phyloP scores from a whole-genome alignment of 2,329 filamentous ascomycete genomes.

The Orbilia brochopaga region DNA sequence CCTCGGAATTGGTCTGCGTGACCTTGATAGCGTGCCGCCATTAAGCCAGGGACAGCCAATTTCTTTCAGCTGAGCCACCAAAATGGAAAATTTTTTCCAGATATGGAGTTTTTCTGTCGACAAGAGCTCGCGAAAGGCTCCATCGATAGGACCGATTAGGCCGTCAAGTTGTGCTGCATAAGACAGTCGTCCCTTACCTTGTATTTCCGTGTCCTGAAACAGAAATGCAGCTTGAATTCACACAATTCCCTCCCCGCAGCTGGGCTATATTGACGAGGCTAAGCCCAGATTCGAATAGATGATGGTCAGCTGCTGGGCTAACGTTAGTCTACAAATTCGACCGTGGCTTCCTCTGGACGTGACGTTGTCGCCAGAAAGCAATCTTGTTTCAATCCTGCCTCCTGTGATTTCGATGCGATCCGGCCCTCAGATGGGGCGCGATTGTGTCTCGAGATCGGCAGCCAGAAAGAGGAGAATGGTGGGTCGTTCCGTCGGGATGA shows the following conservation, averaged over 20 bases:
- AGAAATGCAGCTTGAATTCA: constrained; percentile 6
- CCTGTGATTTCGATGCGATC: constrained; percentile 7
- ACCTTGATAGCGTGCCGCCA: background rate
- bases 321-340: constrained; percentile 20
- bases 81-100: background rate
- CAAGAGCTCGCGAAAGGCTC: background rate
- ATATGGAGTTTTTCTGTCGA: background rate
- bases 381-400: constrained; percentile 11
- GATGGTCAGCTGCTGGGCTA: background rate
- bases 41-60: background rate
- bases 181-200: background rate
- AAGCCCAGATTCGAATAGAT: background rate
- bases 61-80: constrained; percentile 1
- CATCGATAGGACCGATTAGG: background rate
- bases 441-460: constrained; percentile 24
- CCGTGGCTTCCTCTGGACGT: constrained; percentile 10
- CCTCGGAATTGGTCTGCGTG: constrained; percentile 30
- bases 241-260: background rate
- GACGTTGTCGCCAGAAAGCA: constrained; percentile 15
- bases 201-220: constrained; percentile 18
- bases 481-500: constrained; percentile 36
- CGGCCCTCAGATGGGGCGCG: constrained; percentile 25
- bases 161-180: background rate
- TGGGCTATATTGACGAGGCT: background rate
- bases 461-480: constrained; percentile 14